phyloP scores from a whole-genome alignment of 176 grass and related monocot genomes.

The Bromus sterilis region DNA sequence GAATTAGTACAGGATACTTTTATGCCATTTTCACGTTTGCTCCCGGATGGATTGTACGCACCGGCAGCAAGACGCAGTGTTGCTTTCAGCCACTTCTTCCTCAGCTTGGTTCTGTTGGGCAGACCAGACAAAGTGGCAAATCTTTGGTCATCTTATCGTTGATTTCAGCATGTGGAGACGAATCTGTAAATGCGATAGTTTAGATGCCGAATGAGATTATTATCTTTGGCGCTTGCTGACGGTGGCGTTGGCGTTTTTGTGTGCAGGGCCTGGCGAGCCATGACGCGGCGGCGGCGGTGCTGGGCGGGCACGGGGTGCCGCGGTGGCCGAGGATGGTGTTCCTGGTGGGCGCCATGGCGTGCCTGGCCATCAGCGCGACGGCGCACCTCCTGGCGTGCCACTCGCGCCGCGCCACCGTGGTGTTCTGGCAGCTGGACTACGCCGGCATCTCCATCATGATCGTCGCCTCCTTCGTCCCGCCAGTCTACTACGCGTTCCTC shows the following conservation, averaged over 20 bases:
- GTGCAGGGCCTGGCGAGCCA: slow-evolving; percentile 16
- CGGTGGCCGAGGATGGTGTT: slow-evolving; percentile 84
- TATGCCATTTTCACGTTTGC: background rate
- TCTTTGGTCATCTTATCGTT: background rate
- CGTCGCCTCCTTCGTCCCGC: slow-evolving; percentile 88
- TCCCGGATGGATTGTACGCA: background rate
- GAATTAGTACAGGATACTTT: background rate
- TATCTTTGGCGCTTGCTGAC: background rate
- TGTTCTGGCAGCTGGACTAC: slow-evolving; percentile 90
- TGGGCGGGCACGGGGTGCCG: slow-evolving; percentile 16
- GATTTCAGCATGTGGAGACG: background rate
- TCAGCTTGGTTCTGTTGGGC: background rate
- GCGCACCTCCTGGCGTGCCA: slow-evolving; percentile 96
- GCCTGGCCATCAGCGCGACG: slow-evolving; percentile 61
- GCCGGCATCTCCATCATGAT: slow-evolving; percentile 93
- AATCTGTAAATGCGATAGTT: background rate
- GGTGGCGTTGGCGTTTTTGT: background rate
- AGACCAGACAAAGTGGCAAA: slow-evolving; percentile 7
- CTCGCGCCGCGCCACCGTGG: slow-evolving; percentile 48
- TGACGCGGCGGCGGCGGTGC: background rate
- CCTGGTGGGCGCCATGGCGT: slow-evolving; percentile 73
- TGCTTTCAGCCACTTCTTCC: background rate
- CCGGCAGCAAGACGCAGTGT: background rate
- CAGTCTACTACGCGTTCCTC: slow-evolving; percentile 87
- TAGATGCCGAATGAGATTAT: background rate